phyloP scores from a whole-genome alignment of 495 filamentous ascomycete species.

The Poronia punctata region DNA sequence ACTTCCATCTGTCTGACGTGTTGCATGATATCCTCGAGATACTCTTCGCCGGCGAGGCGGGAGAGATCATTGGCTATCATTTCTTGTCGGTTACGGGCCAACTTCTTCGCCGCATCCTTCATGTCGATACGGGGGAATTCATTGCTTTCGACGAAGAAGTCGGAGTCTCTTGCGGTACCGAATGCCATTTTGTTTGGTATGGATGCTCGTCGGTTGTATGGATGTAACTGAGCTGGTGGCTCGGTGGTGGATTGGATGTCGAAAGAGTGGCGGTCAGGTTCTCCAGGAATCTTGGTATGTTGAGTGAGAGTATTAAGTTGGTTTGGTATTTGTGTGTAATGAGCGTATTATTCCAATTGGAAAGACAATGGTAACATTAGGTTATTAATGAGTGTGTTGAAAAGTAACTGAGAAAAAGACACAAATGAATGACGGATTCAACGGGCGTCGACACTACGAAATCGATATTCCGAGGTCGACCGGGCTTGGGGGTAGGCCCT shows the following conservation, averaged over 20 bases:
- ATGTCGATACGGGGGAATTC: slow-evolving; percentile 50
- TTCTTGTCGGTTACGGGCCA: slow-evolving; percentile 71
- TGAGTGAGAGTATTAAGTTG: slow-evolving; percentile 31
- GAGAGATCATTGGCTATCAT: slow-evolving; percentile 84
- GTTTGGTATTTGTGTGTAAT: slow-evolving; percentile 33
- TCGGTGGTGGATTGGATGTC: slow-evolving; percentile 15
- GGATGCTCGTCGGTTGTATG: slow-evolving; percentile 14
- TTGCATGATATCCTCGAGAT: slow-evolving; percentile 83
- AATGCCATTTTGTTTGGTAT: slow-evolving; percentile 63
- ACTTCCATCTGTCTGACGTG: slow-evolving; percentile 98
- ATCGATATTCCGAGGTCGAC: slow-evolving; percentile 26
- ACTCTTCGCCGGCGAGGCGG: slow-evolving; percentile 71
- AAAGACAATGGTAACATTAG: slow-evolving; percentile 40
- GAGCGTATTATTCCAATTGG: slow-evolving; percentile 38
- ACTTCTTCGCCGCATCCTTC: slow-evolving; percentile 65
- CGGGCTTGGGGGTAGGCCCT: slow-evolving; percentile 33
- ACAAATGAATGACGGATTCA: slow-evolving; percentile 41
- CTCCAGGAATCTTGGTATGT: slow-evolving; percentile 41
- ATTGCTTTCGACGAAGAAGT: slow-evolving; percentile 82
- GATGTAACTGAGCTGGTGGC: slow-evolving; percentile 12
- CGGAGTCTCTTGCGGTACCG: slow-evolving; percentile 47
- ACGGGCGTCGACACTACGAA: slow-evolving; percentile 33
- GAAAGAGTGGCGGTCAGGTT: slow-evolving; percentile 44
- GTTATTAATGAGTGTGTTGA: slow-evolving; percentile 49
- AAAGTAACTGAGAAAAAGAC: slow-evolving; percentile 34